Evolutionary conservation across 1,284 basidiomycete species (phyloP).

Genomic region (Waitea zeae): DNA sequence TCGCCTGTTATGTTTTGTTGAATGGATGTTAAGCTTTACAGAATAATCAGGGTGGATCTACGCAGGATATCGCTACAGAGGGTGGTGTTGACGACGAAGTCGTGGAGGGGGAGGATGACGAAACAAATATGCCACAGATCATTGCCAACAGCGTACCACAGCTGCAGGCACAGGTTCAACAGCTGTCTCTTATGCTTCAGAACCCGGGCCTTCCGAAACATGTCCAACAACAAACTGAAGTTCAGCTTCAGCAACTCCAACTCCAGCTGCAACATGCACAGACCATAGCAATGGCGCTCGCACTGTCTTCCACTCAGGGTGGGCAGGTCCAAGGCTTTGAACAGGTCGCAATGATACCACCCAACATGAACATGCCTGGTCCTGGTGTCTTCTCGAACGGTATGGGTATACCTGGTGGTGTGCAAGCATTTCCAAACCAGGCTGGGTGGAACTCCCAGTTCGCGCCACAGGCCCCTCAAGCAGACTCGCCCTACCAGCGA

Average conservation of each 20-base stretch:
- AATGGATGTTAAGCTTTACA: background rate
- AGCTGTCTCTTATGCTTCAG: slow-evolving; percentile 59
- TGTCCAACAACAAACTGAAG: slow-evolving; percentile 61
- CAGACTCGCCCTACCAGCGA: slow-evolving; percentile 73
- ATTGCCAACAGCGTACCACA: slow-evolving; percentile 13
- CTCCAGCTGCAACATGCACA: slow-evolving; percentile 64
- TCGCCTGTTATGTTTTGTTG: background rate
- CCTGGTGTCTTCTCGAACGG: background rate
- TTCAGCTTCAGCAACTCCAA: slow-evolving; percentile 61
- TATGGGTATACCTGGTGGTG: background rate
- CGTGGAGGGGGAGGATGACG: slow-evolving; percentile 26
- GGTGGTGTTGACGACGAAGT: slow-evolving; percentile 38
- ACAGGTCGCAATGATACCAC: too few species aligned
- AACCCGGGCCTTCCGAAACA: slow-evolving; percentile 51
- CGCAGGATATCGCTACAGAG: background rate
- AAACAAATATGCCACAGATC: background rate
- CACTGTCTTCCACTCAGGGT: too few species aligned
- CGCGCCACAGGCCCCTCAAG: slow-evolving; percentile 14
- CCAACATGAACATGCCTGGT: background rate
- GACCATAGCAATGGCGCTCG: slow-evolving; percentile 41
- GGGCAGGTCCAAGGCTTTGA: too few species aligned
- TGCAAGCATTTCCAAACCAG: slow-evolving; percentile 14
- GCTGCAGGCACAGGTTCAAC: slow-evolving; percentile 61
- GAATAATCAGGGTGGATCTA: background rate
- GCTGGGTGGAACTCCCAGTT: slow-evolving; percentile 15